phyloP scores from a whole-genome alignment of 169 alveolate species.

The Cryptosporidium xiaoi region DNA sequence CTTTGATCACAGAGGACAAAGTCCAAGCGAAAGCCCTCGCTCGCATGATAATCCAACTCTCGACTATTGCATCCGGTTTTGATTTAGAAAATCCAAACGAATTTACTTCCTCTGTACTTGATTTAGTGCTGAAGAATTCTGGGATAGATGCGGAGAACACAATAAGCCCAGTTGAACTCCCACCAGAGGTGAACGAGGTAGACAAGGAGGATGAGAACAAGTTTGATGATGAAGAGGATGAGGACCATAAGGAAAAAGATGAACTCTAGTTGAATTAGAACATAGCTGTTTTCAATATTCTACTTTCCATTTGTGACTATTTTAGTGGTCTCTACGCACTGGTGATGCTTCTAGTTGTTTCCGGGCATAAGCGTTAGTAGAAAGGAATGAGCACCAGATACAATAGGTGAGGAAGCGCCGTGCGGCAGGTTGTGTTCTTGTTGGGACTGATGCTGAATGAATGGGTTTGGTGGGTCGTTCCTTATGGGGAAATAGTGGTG shows the following conservation, averaged over 20 bases:
- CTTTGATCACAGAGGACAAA: conserved; percentile 1
- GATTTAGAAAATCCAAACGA: conserved; percentile 68
- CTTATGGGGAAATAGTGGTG: conserved; percentile 73
- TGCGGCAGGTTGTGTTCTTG: conserved; percentile 41
- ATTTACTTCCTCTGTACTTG: conserved; percentile 54
- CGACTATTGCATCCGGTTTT: conserved; percentile 71
- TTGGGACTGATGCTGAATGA: conserved; percentile 47
- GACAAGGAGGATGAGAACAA: not conserved
- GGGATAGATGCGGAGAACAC: conserved; percentile 36
- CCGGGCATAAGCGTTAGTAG: conserved; percentile 67
- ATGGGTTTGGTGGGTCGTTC: conserved; percentile 70
- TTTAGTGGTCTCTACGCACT: not conserved
- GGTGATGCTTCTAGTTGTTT: conserved; percentile 6
- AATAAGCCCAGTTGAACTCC: conserved; percentile 53
- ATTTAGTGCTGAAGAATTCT: conserved; percentile 21
- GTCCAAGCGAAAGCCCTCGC: conserved; percentile 57
- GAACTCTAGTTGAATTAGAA: conserved; percentile 37
- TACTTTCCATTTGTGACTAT: not conserved
- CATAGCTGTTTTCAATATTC: not conserved
- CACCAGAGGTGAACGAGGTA: conserved; percentile 16
- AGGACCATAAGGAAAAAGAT: conserved; percentile 19
- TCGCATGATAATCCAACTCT: conserved; percentile 25
- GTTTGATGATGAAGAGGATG: conserved; percentile 60
- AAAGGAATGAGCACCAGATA: conserved; percentile 47
- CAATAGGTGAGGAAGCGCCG: conserved; percentile 13